Conservation (phyloP, 768 basidiomycete genomes). For the Trametes villosa region DNA sequence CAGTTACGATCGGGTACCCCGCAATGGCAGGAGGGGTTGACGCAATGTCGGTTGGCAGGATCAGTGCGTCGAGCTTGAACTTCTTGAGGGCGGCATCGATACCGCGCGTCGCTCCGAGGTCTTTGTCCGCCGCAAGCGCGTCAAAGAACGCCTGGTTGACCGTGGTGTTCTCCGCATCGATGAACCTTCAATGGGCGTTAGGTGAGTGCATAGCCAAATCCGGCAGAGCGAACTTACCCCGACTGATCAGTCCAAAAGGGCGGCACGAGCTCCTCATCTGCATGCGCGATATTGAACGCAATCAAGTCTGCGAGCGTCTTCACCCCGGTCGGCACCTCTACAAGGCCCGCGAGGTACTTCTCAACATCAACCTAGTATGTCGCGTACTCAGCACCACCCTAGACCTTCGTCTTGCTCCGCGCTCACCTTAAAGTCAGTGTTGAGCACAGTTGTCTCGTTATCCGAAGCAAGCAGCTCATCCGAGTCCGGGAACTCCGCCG, state of each 20-base stretch:
- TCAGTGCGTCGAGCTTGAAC: constrained; percentile 34
- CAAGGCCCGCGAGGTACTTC: constrained; percentile 48
- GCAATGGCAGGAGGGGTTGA: constrained; percentile 36
- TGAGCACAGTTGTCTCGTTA: constrained; percentile 59
- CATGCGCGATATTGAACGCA: constrained; percentile 55
- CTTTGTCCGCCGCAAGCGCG: constrained; percentile 30
- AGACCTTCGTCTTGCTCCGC: too few relatives aligned
- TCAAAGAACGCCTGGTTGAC: constrained; percentile 33
- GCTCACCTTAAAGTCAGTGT: constrained; percentile 60
- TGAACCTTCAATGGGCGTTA: constrained; percentile 19
- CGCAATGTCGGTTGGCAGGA: constrained; percentile 29
- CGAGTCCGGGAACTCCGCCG: constrained; percentile 60
- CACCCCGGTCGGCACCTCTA: constrained; percentile 58
- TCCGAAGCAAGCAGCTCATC: constrained; percentile 48
- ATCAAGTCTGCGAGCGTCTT: constrained; percentile 61
- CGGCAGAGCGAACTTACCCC: constrained; percentile 31
- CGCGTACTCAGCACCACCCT: not conserved
- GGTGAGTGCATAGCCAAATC: not conserved
- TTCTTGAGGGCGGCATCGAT: constrained; percentile 34
- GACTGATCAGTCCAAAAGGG: constrained; percentile 43
- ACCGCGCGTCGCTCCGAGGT: constrained; percentile 32
- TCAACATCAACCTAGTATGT: constrained; percentile 51
- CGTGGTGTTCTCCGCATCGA: constrained; percentile 27
- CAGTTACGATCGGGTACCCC: constrained; percentile 43
- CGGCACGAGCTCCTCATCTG: constrained; percentile 48